Conservation (phyloP, 2,329 filamentous ascomycete genomes). For the Trichoderma guizhouense region DNA sequence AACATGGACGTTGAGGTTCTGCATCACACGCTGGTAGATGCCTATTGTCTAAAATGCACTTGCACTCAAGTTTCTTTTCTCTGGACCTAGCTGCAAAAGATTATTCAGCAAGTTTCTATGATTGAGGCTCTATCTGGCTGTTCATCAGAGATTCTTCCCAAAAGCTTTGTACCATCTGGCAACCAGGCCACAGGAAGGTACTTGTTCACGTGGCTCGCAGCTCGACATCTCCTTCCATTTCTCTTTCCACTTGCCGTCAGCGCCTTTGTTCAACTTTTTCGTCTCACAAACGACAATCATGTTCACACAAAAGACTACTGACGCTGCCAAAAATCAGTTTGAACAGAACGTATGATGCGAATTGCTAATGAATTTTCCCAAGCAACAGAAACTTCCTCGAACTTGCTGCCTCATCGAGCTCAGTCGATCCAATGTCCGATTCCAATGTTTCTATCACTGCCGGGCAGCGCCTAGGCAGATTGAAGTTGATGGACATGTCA, state of each 20-base stretch:
- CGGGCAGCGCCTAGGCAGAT: background rate
- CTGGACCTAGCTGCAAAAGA: too few relatives aligned
- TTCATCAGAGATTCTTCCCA: background rate
- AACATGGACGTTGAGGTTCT: background rate
- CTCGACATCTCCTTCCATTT: background rate
- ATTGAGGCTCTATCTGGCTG: background rate
- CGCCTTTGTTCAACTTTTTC: background rate
- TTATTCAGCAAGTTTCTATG: too few relatives aligned
- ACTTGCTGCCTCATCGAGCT: too few relatives aligned
- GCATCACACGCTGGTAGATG: background rate
- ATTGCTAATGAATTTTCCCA: background rate
- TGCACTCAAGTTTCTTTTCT: too few relatives aligned
- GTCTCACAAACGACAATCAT: background rate
- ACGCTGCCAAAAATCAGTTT: background rate
- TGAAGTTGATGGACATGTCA: background rate
- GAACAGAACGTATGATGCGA: background rate
- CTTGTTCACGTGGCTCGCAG: background rate
- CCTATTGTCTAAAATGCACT: too few relatives aligned
- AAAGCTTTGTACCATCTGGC: background rate
- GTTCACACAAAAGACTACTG: background rate
- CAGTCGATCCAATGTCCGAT: background rate
- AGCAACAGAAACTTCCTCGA: background rate
- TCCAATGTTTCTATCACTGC: background rate
- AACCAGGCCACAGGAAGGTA: background rate
- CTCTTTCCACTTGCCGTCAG: background rate